phyloP scores from a whole-genome alignment of 108 stramenopile species.

The Cyclotella baltica region DNA sequence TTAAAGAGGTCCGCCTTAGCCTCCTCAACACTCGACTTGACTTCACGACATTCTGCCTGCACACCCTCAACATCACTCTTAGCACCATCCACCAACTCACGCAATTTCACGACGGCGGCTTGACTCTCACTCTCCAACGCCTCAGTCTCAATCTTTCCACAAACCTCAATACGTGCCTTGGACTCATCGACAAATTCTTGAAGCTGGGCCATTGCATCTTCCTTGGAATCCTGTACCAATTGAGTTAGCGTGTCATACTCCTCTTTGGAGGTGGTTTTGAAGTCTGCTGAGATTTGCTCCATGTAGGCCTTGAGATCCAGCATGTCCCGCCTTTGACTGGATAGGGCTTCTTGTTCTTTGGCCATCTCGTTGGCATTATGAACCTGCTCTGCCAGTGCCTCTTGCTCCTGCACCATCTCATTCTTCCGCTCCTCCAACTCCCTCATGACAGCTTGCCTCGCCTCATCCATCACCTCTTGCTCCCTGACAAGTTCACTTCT shows the following conservation, averaged over 20 bases:
- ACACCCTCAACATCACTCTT: not conserved
- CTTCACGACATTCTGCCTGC: not conserved
- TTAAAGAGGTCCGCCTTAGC: not conserved
- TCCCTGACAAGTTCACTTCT: not conserved
- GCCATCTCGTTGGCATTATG: too few species aligned
- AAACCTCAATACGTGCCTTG: slow-evolving; percentile 1
- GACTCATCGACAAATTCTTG: not conserved
- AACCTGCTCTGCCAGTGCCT: too few species aligned
- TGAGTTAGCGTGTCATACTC: not conserved
- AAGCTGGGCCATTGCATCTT: not conserved
- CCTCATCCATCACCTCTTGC: not conserved
- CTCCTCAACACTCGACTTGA: not conserved
- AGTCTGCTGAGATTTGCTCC: not conserved
- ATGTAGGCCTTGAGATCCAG: not conserved
- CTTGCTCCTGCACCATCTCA: not conserved
- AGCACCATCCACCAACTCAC: not conserved
- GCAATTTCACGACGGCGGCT: not conserved
- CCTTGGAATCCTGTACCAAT: not conserved
- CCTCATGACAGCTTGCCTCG: too few species aligned
- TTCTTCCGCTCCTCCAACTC: not conserved
- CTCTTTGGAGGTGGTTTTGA: not conserved
- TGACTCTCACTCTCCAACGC: not conserved
- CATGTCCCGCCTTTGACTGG: too few species aligned
- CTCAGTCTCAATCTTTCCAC: slow-evolving; percentile 5
- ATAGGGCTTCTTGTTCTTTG: too few species aligned